Evolutionary conservation across 257 asterid species (phyloP).

Genomic region (Nicotiana attenuata): DNA sequence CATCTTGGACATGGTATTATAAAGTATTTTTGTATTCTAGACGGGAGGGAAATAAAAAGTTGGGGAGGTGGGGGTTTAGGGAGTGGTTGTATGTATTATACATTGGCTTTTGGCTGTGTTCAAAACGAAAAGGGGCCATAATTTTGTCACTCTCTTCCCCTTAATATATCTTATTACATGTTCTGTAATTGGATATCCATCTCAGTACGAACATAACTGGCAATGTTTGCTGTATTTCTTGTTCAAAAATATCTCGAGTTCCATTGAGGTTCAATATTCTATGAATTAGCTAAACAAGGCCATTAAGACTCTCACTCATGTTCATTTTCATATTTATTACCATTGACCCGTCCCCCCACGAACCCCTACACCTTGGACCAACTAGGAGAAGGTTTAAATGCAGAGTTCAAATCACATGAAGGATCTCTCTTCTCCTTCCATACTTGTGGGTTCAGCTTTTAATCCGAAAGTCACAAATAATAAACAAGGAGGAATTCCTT

Average conservation of each 20-base stretch:
- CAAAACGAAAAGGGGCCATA: constrained; percentile 26
- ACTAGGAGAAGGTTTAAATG: too few species aligned
- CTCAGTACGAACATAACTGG: background rate
- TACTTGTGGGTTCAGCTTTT: too few species aligned
- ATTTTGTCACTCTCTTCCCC: constrained; percentile 42
- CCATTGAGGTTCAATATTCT: too few species aligned
- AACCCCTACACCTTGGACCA: too few species aligned
- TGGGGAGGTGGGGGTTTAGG: constrained; percentile 21
- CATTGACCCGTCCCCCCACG: too few species aligned
- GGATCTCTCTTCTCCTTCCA: too few species aligned
- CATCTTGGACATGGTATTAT: background rate
- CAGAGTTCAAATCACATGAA: too few species aligned
- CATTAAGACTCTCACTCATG: too few species aligned
- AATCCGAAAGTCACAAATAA: too few species aligned
- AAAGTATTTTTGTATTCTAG: constrained; percentile 15
- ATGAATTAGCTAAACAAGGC: too few species aligned
- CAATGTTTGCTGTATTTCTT: background rate
- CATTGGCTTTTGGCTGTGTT: constrained; percentile 20
- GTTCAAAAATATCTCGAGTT: background rate
- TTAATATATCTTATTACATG: constrained; percentile 14
- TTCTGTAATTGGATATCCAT: background rate
- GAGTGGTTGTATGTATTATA: constrained; percentile 23
- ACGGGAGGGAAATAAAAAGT: constrained; percentile 20
- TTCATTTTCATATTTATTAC: too few species aligned
- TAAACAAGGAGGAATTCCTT: too few species aligned